Evolutionary conservation across 2,329 filamentous ascomycete species (phyloP), one percentile per base, ranked within the genome.

Genomic region (Beauveria scarabaeidicola): DNA sequence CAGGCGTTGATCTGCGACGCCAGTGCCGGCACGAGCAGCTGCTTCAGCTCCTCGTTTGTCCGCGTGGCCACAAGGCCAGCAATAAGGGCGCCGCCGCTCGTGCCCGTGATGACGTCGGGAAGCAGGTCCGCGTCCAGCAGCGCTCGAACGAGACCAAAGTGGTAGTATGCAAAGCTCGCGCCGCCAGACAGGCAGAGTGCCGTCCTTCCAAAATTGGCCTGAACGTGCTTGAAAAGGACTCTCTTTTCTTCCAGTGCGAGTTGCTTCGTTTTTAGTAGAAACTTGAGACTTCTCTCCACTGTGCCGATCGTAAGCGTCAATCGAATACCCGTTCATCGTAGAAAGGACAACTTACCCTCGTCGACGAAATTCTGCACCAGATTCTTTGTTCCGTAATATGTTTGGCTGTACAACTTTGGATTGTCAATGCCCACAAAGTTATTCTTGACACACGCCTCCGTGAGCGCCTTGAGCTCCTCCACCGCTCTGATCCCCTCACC

Each of bases 391-490:
- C 94, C 94, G 66, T 91, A 96, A 70, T 99, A 99, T 3, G 93
- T 96, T 75, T 97, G 92, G 67, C 90, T 96, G 72, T 99, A 99
- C n/a, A 99, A 76, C 58, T 91, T 83, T 10, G 93, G 86, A 67
- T 96, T 97, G 73, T 99, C 94, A 15, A 96, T 87, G 0, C 94
- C 94, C 19, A 90, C 91, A 73, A 97, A 99, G 70, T 99, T 97
- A 74, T 92, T 96, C 81, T 97, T 99, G 66, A 97, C 88, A 70
- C 92, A 97, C 15, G 90, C 90, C 75, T 96, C 91, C 21, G 95
- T 78, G 61, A 97, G 74, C 1, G 81, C 81, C 63, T 86, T 87
- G 58, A 99, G 78, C 58, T 94, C 90, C 63, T 93, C 88, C 3
- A 91, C 77, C 0, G 86, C 80, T 61, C 81, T 77, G 53, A 75